phyloP scores from a whole-genome alignment of 768 basidiomycete species.

The Rhodotorula babjevae region DNA sequence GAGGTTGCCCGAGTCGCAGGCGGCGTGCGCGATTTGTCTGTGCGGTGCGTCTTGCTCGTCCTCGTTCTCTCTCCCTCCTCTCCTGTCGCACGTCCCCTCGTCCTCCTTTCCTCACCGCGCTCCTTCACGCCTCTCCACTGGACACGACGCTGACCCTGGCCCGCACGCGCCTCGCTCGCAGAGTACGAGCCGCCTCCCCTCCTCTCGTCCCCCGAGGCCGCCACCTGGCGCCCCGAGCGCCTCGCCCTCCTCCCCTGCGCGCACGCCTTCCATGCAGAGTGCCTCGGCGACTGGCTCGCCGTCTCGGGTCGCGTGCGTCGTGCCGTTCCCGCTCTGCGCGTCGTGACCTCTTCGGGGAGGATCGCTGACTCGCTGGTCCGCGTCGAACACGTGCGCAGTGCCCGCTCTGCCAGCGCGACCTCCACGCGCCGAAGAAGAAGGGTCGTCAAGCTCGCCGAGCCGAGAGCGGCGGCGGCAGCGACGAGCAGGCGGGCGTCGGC shows the following conservation, averaged over 20 bases:
- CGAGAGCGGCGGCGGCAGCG: not conserved
- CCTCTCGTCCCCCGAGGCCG: not conserved
- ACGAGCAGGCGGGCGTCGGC: too few relatives aligned
- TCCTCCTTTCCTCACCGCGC: too few relatives aligned
- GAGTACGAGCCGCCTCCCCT: constrained; percentile 30
- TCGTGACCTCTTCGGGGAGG: not conserved
- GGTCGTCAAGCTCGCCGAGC: not conserved
- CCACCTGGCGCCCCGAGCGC: not conserved
- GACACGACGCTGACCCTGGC: not conserved
- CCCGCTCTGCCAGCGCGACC: constrained; percentile 25
- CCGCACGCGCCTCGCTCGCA: not conserved
- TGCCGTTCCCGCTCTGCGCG: not conserved
- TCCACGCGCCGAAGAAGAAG: constrained; percentile 7
- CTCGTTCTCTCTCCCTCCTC: too few relatives aligned
- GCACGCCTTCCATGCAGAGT: constrained; percentile 31
- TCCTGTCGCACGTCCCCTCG: too few relatives aligned
- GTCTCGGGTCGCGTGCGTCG: constrained; percentile 23
- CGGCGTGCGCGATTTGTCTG: constrained; percentile 35
- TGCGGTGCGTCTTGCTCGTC: constrained; percentile 2
- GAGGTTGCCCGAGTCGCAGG: constrained; percentile 16
- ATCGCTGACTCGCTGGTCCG: too few relatives aligned
- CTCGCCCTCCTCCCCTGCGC: constrained; percentile 23
- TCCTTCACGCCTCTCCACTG: too few relatives aligned
- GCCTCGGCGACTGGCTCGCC: constrained; percentile 30
- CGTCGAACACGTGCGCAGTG: too few relatives aligned